Percentiles rank a stretch among this genome's conserved stretches.
Conservation (phyloP, 441 rosid genomes). For the Gossypium laxum region DNA sequence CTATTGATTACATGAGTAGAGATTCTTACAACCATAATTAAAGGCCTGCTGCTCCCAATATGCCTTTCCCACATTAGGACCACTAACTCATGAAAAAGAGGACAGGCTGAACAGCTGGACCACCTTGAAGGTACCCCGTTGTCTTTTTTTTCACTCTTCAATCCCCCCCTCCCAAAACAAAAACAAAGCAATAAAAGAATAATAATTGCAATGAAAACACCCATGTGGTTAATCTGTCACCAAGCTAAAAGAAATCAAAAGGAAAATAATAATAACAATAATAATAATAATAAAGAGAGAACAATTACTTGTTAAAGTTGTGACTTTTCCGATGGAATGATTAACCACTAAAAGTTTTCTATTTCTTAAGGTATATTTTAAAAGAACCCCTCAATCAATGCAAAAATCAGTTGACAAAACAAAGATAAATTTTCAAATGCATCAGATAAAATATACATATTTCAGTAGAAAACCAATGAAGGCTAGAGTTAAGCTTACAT, state of each 20-base stretch:
- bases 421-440: not conserved
- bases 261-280: not conserved
- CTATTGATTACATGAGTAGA: slow-evolving; percentile 18
- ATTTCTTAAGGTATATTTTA: not conserved
- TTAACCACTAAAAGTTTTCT: not conserved
- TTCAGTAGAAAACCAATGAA: not conserved
- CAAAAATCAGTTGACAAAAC: not conserved
- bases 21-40: slow-evolving; percentile 26
- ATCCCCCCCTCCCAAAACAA: not conserved
- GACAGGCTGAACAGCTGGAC: slow-evolving; percentile 25
- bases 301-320: slow-evolving; percentile 7
- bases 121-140: slow-evolving; percentile 19
- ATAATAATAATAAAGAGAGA: not conserved
- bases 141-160: not conserved
- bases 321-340: slow-evolving; percentile 2
- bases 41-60: slow-evolving; percentile 18
- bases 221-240: slow-evolving; percentile 21
- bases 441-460: not conserved
- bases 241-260: not conserved
- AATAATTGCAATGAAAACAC: slow-evolving; percentile 12
- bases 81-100: slow-evolving; percentile 26
- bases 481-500: not conserved
- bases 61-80: slow-evolving; percentile 29
- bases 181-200: slow-evolving; percentile 8
- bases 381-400: not conserved